Base-by-base conservation (phyloP, 768 basidiomycete species). In the Leccinellum luteum region DNA sequence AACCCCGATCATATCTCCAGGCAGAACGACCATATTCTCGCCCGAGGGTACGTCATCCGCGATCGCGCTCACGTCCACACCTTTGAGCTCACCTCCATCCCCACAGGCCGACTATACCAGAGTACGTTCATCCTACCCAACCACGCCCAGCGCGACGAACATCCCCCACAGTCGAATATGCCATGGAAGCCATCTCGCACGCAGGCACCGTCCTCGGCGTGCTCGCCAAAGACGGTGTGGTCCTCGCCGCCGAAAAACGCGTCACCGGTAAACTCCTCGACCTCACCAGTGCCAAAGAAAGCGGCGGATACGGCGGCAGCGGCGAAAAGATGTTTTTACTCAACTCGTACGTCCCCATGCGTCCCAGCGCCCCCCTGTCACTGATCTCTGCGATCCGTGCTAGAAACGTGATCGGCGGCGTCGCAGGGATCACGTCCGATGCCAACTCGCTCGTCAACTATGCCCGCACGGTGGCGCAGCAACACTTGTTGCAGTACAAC, bases 101-200 rank as follows among this genome's bases (percentile, higher is more conserved):
- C 6, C 57, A n/a, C 62, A 97, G 94, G 94, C 64, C 93, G 96
- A 60, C 78, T 99, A 55, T 98, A 96, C 75, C 96, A 99, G 80
- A 94, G 94, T 95, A 69, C 74, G 88, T 60, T 41, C 34, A 43
- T 48, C 43, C 17, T 53, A 48, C 51, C 38, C 45, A 27, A 13
- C n/a, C 34, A 32, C 25, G 34, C 58, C 48, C 52, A 51, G 25
- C 28, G 54, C 45, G 34, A 54, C 62, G 41, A 52, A 48, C 48
- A 5, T 54, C 25, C 25, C 9, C 8, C 31, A 49, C 65, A 96
- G 96, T 98, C 79, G 96, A 99, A 78, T 99, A 99, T 83, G 96
- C 96, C 45, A 97, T 98, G 93, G 97, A 98, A 72, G 94, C 94
- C 57, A 98, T 98, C 80, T 97, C 94, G 28, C 90, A 94, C 67